Conservation (phyloP, 2,329 filamentous ascomycete genomes). For the Decorospora gaudefroyi region DNA sequence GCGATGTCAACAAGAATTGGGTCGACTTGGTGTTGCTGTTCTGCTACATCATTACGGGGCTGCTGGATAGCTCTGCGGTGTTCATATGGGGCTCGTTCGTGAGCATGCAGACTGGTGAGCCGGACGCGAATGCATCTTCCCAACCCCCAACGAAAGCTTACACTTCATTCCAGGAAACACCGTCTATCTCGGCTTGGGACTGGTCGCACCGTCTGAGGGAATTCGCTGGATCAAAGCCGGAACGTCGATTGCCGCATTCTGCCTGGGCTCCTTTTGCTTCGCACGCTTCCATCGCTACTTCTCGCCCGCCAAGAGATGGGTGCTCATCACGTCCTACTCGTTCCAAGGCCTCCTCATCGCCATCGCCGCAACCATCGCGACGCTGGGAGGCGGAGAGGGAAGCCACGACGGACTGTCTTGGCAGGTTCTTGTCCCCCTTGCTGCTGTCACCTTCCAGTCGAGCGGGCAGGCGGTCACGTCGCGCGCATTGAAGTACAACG, state of each 20-base stretch:
- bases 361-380: conserved; percentile 51
- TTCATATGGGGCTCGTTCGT: conserved; percentile 81
- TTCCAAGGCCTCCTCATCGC: conserved; percentile 51
- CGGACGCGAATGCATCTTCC: background rate
- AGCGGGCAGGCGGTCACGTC: conserved; percentile 79
- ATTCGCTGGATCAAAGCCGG: conserved; percentile 72
- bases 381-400: conserved; percentile 46
- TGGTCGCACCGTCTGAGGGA: conserved; percentile 59
- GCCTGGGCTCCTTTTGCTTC: conserved; percentile 72
- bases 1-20: conserved; percentile 64
- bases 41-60: conserved; percentile 76
- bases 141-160: conserved; percentile 15
- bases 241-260: conserved; percentile 72
- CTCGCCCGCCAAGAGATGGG: conserved; percentile 66
- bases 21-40: conserved; percentile 70
- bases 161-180: conserved; percentile 63
- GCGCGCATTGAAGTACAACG: conserved; percentile 68
- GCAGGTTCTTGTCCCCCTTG: conserved; percentile 66
- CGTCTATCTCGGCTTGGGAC: conserved; percentile 74
- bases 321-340: conserved; percentile 57
- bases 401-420: conserved; percentile 50
- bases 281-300: conserved; percentile 68
- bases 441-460: conserved; percentile 74
- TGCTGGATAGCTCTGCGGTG: conserved; percentile 76
- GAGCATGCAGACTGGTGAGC: conserved; percentile 77